Base-by-base conservation (phyloP, 140 eudicot genomes). In the Stevia rebaudiana region DNA sequence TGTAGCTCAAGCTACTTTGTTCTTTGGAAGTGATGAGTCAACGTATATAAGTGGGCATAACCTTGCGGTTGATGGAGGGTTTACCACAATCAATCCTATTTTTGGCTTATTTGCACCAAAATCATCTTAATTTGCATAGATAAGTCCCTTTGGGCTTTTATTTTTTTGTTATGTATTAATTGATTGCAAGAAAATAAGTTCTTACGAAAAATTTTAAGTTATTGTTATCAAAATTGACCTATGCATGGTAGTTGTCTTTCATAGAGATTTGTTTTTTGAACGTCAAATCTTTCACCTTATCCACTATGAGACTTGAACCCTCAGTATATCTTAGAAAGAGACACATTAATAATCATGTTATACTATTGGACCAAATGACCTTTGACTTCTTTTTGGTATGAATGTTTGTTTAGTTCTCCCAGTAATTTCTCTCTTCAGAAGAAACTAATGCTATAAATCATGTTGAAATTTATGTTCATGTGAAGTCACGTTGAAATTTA, bases 31-130 rank as follows among this genome's bases (percentile, higher is more conserved):
- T 36, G 79, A 74, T 37, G 79, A 74, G 15, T 74, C 79, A 0
- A 75, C 31, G 30, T 75, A 68, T 68, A 68, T 75, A 42, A 61
- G 71, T 46, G 60, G 71, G 36, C 76, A 69, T 51, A 62, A 69
- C 13, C 52, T 75, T 11, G 70, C 65, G 51, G 53, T 68, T 35
- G 70, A 75, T 68, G 70, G 79, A 35, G 70, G 79, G 0, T 67
- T 60, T 75, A 60, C 70, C n/a, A 23, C 74, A 18, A 74, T 75
- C 24, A 75, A 68, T 61, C 75, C 79, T 39, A 42, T 31, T 3
- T 74, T 66, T 49, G 79, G 79, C 39, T 50, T 73, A 12, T 55
- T 41, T 58, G 64, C 72, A 31, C 78, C 67, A n/a, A 64, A 57
- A 57, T 57, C 44, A 15, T 57, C 44, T 57, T 57, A 33, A 16